phyloP scores from a whole-genome alignment of 2,329 filamentous ascomycete genomes.

The Cercospora brassicicola region DNA sequence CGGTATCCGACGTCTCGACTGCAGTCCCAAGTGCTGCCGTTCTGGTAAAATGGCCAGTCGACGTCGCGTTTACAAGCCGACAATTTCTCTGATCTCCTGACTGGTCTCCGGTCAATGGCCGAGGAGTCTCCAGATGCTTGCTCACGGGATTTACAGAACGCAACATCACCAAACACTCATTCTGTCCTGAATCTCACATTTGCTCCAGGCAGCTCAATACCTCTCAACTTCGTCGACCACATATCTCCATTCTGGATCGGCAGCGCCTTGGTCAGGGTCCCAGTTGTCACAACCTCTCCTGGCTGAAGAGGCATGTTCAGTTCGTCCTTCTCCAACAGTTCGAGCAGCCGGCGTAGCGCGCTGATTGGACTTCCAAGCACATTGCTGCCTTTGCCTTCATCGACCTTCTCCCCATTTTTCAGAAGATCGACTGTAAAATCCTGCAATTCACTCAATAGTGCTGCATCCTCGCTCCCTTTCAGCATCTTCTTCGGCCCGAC shows the following conservation, averaged over 20 bases:
- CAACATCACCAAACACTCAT: not conserved
- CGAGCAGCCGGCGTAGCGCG: conserved; percentile 22
- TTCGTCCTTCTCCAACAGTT: conserved; percentile 26
- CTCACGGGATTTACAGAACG: not conserved
- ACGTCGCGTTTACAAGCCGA: not conserved
- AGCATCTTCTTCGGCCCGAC: conserved; percentile 22
- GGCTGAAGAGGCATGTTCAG: conserved; percentile 24
- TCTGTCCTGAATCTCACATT: conserved; percentile 24
- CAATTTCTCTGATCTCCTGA: not conserved
- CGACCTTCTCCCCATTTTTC: conserved; percentile 22
- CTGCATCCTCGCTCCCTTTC: conserved; percentile 7
- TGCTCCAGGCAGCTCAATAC: conserved; percentile 26
- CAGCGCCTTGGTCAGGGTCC: conserved; percentile 26
- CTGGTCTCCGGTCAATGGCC: not conserved
- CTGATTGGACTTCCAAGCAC: conserved; percentile 28
- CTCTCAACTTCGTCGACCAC: conserved; percentile 25
- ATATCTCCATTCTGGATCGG: conserved; percentile 25
- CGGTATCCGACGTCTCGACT: not conserved
- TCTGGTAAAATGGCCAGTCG: not conserved
- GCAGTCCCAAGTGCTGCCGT: not conserved
- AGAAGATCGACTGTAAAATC: conserved; percentile 24
- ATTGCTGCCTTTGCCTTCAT: conserved; percentile 22
- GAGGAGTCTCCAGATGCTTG: not conserved
- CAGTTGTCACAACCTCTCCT: conserved; percentile 28
- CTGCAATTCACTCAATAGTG: conserved; percentile 22